Conservation (phyloP, 2,329 filamentous ascomycete genomes). For the Ophiostoma sp. region DNA sequence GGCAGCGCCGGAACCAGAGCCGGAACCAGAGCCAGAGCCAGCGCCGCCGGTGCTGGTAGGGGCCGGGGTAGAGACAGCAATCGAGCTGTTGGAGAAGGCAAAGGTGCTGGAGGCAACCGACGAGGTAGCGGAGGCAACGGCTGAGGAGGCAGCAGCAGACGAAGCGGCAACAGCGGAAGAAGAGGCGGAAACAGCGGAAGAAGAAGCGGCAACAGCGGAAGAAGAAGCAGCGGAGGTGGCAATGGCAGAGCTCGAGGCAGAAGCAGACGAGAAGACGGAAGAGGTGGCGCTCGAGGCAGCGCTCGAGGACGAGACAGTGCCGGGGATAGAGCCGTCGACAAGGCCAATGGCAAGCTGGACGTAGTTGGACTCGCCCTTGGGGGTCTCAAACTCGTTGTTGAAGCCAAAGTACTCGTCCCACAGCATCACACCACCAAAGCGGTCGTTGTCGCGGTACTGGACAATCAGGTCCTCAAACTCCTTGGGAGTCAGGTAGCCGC, state of each 20-base stretch:
- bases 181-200: conserved; percentile 6
- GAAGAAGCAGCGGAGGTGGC: neutral
- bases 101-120: neutral
- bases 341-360: conserved; percentile 13
- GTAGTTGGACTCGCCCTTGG: conserved; percentile 28
- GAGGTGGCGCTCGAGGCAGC: conserved; percentile 17
- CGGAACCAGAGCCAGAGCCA: conserved; percentile 9
- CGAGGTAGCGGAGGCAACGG: neutral
- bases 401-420: conserved; percentile 32
- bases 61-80: conserved; percentile 13
- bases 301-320: conserved; percentile 21
- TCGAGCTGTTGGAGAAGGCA: conserved; percentile 7
- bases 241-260: conserved; percentile 1
- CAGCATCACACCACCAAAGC: conserved; percentile 35
- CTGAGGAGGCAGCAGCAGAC: neutral
- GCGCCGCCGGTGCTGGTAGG: neutral
- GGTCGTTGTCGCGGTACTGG: conserved; percentile 27
- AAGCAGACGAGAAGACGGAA: neutral
- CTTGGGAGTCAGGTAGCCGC: conserved; percentile 30
- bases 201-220: neutral
- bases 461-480: conserved; percentile 28
- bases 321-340: conserved; percentile 8
- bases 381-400: neutral
- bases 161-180: neutral
- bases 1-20: conserved; percentile 14